Conservation (phyloP, 2,329 filamentous ascomycete genomes). For the Neobulgaria alba region DNA sequence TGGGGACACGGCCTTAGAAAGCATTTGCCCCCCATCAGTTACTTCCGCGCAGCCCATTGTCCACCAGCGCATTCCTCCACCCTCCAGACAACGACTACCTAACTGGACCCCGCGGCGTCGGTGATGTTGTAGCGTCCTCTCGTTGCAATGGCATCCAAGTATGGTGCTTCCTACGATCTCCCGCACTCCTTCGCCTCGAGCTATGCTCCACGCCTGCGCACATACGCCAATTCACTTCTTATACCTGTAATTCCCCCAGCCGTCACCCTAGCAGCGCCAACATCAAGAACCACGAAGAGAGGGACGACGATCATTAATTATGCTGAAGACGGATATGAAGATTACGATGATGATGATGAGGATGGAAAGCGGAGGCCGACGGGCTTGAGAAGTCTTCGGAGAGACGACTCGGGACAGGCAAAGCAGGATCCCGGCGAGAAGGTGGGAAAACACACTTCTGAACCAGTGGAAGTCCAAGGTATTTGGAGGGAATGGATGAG, state of each 20-base stretch:
- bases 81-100: neutral
- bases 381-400: conserved; percentile 72
- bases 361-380: conserved; percentile 65
- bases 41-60: neutral
- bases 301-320: conserved; percentile 97
- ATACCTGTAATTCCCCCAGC: conserved; percentile 71
- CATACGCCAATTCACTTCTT: conserved; percentile 85
- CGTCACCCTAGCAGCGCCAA: conserved; percentile 53
- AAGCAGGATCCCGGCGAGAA: conserved; percentile 62
- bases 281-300: conserved; percentile 86
- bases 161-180: conserved; percentile 29
- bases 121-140: neutral
- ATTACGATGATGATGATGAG: conserved; percentile 67
- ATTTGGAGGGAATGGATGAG: conserved; percentile 96
- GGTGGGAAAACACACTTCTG: conserved; percentile 71
- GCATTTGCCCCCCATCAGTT: neutral
- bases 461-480: conserved; percentile 76
- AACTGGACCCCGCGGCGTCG: too few relatives aligned
- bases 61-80: neutral
- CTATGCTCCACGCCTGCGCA: conserved; percentile 83
- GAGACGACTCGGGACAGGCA: conserved; percentile 60
- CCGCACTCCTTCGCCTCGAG: conserved; percentile 86
- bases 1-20: too few relatives aligned
- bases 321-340: conserved; percentile 90
- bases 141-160: neutral